Conservation (phyloP, 164 flowering plant species). For the Tetracentron sinense region DNA sequence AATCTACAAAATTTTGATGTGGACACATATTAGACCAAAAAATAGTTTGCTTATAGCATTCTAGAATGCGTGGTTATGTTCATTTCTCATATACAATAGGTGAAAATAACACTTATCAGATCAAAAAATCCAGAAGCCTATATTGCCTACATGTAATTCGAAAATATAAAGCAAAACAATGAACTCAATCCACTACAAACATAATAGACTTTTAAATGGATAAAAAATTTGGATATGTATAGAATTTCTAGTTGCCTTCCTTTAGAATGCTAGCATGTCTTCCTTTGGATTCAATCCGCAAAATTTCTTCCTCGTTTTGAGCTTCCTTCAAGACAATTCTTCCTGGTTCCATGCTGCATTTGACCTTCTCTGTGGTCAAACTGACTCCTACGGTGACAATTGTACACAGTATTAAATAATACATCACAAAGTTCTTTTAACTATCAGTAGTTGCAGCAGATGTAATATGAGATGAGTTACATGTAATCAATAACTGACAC, state of each 20-base stretch:
- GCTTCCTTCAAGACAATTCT: constrained; percentile 16
- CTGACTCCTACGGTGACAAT: constrained; percentile 51
- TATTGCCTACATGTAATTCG: background rate
- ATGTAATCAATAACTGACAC: constrained; percentile 61
- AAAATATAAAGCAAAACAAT: background rate
- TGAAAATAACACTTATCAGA: background rate
- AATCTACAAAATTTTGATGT: no score
- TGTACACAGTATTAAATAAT: constrained; percentile 1
- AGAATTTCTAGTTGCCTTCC: constrained; percentile 41
- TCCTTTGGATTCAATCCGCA: constrained; percentile 30
- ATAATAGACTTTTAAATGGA: no score
- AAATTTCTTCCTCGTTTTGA: constrained; percentile 32
- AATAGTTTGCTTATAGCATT: background rate
- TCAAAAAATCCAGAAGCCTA: background rate
- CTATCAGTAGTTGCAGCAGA: background rate
- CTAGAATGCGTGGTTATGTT: background rate
- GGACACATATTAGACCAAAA: background rate
- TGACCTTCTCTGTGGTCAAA: constrained; percentile 45
- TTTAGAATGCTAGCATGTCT: constrained; percentile 30
- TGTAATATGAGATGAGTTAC: constrained; percentile 29
- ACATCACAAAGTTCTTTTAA: background rate
- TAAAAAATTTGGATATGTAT: no score
- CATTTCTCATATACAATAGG: background rate
- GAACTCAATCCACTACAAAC: no score
- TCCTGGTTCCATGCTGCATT: constrained; percentile 19